These are phyloP conservation scores for Apium graveolens DNA, from an alignment of 129 eudicot species.

Conservation along the genomic window DNA sequence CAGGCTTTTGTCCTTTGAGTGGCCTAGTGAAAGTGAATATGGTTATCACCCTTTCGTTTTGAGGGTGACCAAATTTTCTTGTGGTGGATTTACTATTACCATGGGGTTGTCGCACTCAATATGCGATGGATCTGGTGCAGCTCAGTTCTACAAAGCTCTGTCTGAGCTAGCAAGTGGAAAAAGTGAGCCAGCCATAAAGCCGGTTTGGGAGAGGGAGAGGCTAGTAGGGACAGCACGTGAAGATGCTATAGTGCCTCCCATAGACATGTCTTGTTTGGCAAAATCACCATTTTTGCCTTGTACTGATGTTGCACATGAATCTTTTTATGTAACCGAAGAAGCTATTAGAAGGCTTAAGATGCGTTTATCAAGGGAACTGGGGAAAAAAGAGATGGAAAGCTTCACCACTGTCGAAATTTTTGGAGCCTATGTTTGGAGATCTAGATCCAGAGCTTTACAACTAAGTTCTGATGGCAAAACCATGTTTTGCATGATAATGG, in stretches of 20 bases:
- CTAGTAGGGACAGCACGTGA: conserved; percentile 9
- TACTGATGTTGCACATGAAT: conserved; percentile 8
- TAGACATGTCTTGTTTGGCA: conserved; percentile 4
- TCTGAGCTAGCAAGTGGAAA: conserved; percentile 20
- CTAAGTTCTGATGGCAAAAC: conserved; percentile 19
- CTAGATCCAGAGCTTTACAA: conserved; percentile 14
- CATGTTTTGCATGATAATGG: conserved; percentile 4
- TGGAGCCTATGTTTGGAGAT: conserved; percentile 16
- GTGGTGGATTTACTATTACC: conserved; percentile 20
- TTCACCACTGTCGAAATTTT: conserved; percentile 12
- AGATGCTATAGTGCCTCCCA: not conserved
- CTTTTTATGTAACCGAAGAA: conserved; percentile 6
- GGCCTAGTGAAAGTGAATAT: not conserved
- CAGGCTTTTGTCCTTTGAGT: not conserved
- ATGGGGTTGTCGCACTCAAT: conserved; percentile 20
- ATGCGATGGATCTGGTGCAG: conserved; percentile 9
- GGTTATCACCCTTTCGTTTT: conserved; percentile 19
- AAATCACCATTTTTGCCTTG: conserved; percentile 19
- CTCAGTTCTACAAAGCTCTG: conserved; percentile 14
- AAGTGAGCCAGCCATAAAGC: conserved; percentile 5
- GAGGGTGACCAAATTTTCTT: conserved; percentile 18
- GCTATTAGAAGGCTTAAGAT: not conserved
- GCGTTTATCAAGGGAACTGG: not conserved
- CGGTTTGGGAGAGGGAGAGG: conserved; percentile 24
- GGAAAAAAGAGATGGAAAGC: not conserved